Evolutionary conservation across 2,329 filamentous ascomycete species (phyloP).

Genomic region (Claviceps quebecensis): DNA sequence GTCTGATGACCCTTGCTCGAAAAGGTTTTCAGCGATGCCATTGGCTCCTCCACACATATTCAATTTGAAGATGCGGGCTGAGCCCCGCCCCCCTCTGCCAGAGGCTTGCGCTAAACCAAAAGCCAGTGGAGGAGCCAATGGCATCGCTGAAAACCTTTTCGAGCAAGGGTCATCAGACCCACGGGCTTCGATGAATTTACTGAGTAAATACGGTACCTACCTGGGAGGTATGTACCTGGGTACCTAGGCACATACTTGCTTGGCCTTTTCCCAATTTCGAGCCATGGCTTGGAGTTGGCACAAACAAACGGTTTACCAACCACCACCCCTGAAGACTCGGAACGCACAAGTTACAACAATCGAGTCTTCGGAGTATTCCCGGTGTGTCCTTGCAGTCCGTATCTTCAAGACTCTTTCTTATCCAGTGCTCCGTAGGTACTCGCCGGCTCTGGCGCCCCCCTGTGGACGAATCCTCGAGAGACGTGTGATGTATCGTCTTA

Average conservation of each 20-base stretch:
- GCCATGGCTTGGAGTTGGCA: not conserved
- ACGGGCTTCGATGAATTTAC: no score
- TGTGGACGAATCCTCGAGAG: not conserved
- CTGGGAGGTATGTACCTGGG: no score
- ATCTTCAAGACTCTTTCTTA: not conserved
- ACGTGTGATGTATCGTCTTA: not conserved
- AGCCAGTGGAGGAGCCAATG: no score
- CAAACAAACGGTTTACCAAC: not conserved
- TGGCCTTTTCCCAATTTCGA: not conserved
- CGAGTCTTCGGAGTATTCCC: not conserved
- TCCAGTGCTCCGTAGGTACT: not conserved
- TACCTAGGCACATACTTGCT: not conserved
- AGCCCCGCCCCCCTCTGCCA: no score
- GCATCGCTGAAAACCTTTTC: no score
- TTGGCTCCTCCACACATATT: no score
- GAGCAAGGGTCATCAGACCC: no score
- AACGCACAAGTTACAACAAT: not conserved
- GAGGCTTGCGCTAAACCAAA: no score
- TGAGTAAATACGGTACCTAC: no score
- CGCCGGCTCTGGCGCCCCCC: not conserved
- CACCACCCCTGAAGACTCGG: not conserved
- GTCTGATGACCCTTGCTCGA: no score
- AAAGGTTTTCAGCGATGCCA: no score
- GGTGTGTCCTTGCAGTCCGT: not conserved
- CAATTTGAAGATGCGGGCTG: no score